Evolutionary conservation across 768 basidiomycete genomes (phyloP).

Genomic region (Sarcodon aspratus): DNA sequence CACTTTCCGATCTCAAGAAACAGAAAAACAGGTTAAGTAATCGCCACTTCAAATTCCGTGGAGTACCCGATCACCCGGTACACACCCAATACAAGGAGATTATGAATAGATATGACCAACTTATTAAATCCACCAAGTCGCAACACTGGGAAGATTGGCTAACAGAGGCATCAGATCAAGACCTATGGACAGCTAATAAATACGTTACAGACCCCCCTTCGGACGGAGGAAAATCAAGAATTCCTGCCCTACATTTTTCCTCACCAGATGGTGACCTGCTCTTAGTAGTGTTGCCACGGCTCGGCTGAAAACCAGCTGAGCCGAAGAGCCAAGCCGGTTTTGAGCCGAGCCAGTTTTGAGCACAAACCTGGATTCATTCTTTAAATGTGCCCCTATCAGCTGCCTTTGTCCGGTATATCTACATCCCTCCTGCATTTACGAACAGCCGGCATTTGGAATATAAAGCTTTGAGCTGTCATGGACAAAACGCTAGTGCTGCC

Average conservation of each 20-base stretch:
- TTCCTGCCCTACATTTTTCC: slow-evolving; percentile 13
- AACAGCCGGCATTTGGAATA: too few relatives aligned
- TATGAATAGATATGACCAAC: slow-evolving; percentile 5
- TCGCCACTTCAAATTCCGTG: slow-evolving; percentile 1
- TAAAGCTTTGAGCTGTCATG: too few relatives aligned
- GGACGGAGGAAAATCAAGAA: slow-evolving; percentile 7
- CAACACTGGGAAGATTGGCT: slow-evolving; percentile 15
- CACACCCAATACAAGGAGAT: slow-evolving; percentile 6
- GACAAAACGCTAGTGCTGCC: too few relatives aligned
- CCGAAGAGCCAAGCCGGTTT: too few relatives aligned
- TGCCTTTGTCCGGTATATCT: too few relatives aligned
- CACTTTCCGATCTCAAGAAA: slow-evolving; percentile 12
- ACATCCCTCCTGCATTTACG: too few relatives aligned
- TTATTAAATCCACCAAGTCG: slow-evolving; percentile 10
- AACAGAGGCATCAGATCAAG: slow-evolving; percentile 2
- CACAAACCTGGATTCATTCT: too few relatives aligned
- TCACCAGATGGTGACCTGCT: too few relatives aligned
- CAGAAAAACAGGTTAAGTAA: slow-evolving; percentile 8
- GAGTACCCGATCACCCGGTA: slow-evolving; percentile 4
- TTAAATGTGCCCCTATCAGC: too few relatives aligned
- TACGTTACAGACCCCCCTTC: slow-evolving; percentile 1
- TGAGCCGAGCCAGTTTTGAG: too few relatives aligned
- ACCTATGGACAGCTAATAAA: slow-evolving; percentile 11
- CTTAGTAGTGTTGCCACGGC: too few relatives aligned
- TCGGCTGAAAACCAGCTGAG: too few relatives aligned